Evolutionary conservation across 2,329 filamentous ascomycete genomes (phyloP).

Genomic region (Paecilomyces niveus): DNA sequence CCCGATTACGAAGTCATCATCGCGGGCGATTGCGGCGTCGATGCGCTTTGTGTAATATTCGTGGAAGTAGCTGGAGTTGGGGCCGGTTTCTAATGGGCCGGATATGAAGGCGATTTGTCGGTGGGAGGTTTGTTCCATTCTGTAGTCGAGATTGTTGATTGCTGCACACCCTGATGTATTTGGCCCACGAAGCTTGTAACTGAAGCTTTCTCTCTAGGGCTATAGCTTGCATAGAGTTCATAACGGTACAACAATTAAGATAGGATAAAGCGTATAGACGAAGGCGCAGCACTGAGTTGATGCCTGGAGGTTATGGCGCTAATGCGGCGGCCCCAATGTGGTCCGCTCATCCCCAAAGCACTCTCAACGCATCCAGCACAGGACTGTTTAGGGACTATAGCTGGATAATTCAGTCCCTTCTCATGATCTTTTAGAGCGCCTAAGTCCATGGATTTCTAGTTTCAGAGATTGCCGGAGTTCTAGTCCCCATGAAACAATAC

Average conservation of each 20-base stretch:
- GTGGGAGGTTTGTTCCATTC: not conserved
- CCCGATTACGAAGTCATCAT: slow-evolving; percentile 17
- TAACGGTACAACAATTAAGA: not conserved
- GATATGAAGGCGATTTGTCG: slow-evolving; percentile 24
- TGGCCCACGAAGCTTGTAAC: not conserved
- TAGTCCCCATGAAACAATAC: too few species aligned
- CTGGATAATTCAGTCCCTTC: too few species aligned
- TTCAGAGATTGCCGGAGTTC: too few species aligned
- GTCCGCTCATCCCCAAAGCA: not conserved
- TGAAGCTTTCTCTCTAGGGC: not conserved
- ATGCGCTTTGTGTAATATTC: slow-evolving; percentile 20
- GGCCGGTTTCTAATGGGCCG: slow-evolving; percentile 22
- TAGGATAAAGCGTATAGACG: not conserved
- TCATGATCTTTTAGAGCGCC: too few species aligned
- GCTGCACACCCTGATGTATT: not conserved
- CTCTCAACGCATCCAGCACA: too few species aligned
- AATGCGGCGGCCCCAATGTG: not conserved
- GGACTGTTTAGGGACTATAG: too few species aligned
- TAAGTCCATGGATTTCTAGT: too few species aligned
- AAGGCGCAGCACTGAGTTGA: not conserved
- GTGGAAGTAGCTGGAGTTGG: slow-evolving; percentile 18
- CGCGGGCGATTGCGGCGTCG: slow-evolving; percentile 10
- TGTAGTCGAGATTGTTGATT: not conserved
- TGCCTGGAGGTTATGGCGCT: not conserved
- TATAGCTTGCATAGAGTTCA: not conserved